Evolutionary conservation across 164 flowering plant species (phyloP).

Genomic region (Tetrastigma voinierianum): DNA sequence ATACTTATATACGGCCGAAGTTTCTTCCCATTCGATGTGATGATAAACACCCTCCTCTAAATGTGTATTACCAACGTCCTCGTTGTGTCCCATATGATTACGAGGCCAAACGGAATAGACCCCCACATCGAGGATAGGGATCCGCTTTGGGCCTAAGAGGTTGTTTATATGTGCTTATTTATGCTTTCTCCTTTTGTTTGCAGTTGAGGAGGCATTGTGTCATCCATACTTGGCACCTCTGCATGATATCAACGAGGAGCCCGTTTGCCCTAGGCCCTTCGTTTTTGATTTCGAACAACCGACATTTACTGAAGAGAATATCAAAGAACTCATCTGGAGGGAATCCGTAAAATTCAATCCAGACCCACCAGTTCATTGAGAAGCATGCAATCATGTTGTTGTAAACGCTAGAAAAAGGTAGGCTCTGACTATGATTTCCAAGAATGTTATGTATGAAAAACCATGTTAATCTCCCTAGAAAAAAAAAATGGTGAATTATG

Average conservation of each 20-base stretch:
- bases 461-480: conserved; percentile 8
- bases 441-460: neutral
- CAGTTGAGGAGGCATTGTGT: conserved; percentile 85
- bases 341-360: conserved; percentile 84
- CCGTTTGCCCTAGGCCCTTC: conserved; percentile 74
- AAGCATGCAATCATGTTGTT: conserved; percentile 8
- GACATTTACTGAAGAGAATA: conserved; percentile 79
- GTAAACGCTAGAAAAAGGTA: conserved; percentile 5
- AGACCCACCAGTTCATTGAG: conserved; percentile 60
- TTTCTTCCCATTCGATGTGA: no score
- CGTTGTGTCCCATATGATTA: no score
- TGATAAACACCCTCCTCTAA: no score
- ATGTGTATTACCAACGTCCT: no score
- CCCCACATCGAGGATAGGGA: no score
- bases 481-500: neutral
- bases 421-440: neutral
- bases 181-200: no score
- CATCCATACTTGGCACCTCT: conserved; percentile 89
- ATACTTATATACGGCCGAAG: no score
- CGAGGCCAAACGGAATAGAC: no score
- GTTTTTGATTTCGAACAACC: conserved; percentile 91
- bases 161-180: neutral
- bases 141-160: no score
- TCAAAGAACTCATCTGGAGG: conserved; percentile 90
- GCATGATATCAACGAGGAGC: conserved; percentile 86